Evolutionary conservation across 148 eudicot species (phyloP), one percentile per base, ranked within the genome.

Genomic region (Diospyros kaki): DNA sequence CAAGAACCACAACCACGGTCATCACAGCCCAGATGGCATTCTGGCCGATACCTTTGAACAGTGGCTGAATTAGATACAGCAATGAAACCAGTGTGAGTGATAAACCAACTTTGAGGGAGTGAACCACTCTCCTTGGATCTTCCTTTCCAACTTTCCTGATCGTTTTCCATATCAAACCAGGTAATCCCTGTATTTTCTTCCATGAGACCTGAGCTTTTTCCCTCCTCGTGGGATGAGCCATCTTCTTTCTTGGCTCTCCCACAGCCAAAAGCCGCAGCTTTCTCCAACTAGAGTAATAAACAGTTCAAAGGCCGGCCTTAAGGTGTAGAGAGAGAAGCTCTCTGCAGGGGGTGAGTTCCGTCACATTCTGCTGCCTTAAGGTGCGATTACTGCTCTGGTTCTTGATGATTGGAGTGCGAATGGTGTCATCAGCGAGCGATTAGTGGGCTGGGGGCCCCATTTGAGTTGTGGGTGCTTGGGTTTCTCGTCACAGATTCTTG

Each of bases 1-100:
- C 97, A 58, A 93, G 98, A 18, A 93, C 98, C 43, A 93, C 89
- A 1, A 91, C 98, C 11, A 93, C 98, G 17, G 98, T 93, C 92
- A 93, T 91, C 78, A 93, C 86, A 66, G 98, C 98, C 98, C 96
- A 91, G 13, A 91, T 86, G 28, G 92, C 92, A 78, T 87, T 91
- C 17, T 85, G 81, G 15, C 94, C 98, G 59, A 93, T 77, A 1
- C 84, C 86, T 73, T 87, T 64, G 61, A 87, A 87, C 77, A 91
- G 83, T 46, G 98, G 92, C 76, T 91, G 90, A 58, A 91, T n/a
- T 48, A 93, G 71, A 53, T 91, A 93, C 40, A 93, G 48, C 84
- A 93, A 77, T 1, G 98, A 89, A 48, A 91, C 96, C 78, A 91
- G 61, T 54, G 98, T 89, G 61, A 93, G 71, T 0, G 98, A 81